Conservation (phyloP, 805 yeast genomes). For the Kluyveromyces starmeri region DNA sequence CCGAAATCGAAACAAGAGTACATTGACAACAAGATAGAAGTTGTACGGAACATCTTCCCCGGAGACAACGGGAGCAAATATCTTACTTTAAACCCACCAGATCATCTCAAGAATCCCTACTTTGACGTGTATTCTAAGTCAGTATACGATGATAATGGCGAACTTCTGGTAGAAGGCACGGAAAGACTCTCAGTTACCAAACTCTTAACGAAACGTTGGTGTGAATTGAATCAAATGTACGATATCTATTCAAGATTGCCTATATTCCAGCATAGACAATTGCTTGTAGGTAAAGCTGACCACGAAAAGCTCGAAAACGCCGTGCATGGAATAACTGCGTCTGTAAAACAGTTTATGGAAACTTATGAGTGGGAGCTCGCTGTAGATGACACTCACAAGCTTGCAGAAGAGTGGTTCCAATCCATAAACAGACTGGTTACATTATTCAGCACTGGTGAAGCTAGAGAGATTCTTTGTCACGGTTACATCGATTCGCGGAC, state of each 20-base stretch:
- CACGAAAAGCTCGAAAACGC: slow-evolving; percentile 42
- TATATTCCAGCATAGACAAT: slow-evolving; percentile 30
- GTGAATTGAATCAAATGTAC: slow-evolving; percentile 54
- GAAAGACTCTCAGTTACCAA: slow-evolving; percentile 41
- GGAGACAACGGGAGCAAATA: slow-evolving; percentile 11
- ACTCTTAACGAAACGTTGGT: slow-evolving; percentile 52
- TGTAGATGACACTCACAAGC: slow-evolving; percentile 17
- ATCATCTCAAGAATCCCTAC: slow-evolving; percentile 14
- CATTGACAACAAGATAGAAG: slow-evolving; percentile 13
- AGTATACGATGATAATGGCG: slow-evolving; percentile 9
- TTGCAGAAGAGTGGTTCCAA: slow-evolving; percentile 34
- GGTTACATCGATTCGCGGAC: slow-evolving; percentile 34
- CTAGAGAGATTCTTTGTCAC: slow-evolving; percentile 57
- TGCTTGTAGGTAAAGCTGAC: slow-evolving; percentile 38
- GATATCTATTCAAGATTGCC: slow-evolving; percentile 40
- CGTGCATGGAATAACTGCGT: slow-evolving; percentile 33
- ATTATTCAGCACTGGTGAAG: slow-evolving; percentile 40
- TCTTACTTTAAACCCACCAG: slow-evolving; percentile 14
- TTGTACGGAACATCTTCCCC: slow-evolving; percentile 15
- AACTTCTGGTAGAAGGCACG: slow-evolving; percentile 6
- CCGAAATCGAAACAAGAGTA: slow-evolving; percentile 12
- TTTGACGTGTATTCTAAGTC: slow-evolving; percentile 9
- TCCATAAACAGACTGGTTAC: slow-evolving; percentile 34
- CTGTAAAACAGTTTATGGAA: slow-evolving; percentile 12
- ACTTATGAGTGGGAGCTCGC: slow-evolving; percentile 14